These are phyloP conservation scores for Penicillium fimorum DNA, from an alignment of 495 filamentous ascomycete genomes.

Conservation along the genomic window DNA sequence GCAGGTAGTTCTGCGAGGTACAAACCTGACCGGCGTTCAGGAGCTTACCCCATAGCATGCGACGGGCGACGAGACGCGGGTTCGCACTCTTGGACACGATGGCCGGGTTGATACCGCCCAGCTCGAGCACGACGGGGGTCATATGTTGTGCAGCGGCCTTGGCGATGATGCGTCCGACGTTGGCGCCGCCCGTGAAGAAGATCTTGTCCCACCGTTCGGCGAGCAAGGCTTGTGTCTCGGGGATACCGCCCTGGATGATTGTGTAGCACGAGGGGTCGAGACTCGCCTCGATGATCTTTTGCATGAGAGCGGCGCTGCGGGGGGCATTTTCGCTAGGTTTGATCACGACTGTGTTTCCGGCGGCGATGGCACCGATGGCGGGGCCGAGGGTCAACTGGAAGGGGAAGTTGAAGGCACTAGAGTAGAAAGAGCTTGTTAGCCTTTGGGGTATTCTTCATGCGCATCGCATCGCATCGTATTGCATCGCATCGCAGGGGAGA, in stretches of 20 bases:
- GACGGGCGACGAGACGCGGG: constrained; percentile 73
- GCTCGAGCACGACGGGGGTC: constrained; percentile 84
- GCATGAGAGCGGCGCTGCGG: constrained; percentile 69
- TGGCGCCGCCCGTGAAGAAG: constrained; percentile 82
- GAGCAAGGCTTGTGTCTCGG: constrained; percentile 78
- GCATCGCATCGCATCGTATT: background rate
- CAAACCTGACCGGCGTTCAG: constrained; percentile 87
- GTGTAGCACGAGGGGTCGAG: constrained; percentile 77
- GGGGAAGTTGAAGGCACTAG: constrained; percentile 85
- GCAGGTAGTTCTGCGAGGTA: constrained; percentile 82
- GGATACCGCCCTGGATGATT: constrained; percentile 75
- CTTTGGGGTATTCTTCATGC: background rate
- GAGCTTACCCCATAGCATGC: constrained; percentile 84
- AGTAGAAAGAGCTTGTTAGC: constrained; percentile 11
- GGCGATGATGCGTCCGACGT: constrained; percentile 81
- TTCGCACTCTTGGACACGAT: constrained; percentile 82
- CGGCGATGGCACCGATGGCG: constrained; percentile 84
- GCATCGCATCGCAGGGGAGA: background rate
- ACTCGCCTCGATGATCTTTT: constrained; percentile 68
- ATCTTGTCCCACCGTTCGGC: constrained; percentile 96
- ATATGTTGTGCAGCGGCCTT: constrained; percentile 90
- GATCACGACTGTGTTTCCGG: constrained; percentile 82
- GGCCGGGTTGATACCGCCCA: constrained; percentile 89
- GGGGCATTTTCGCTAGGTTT: constrained; percentile 87
- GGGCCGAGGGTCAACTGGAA: constrained; percentile 76